Percentiles rank a stretch among this genome's conserved stretches.
Conservation (phyloP, 441 rosid species). For the Biscutella laevigata region DNA sequence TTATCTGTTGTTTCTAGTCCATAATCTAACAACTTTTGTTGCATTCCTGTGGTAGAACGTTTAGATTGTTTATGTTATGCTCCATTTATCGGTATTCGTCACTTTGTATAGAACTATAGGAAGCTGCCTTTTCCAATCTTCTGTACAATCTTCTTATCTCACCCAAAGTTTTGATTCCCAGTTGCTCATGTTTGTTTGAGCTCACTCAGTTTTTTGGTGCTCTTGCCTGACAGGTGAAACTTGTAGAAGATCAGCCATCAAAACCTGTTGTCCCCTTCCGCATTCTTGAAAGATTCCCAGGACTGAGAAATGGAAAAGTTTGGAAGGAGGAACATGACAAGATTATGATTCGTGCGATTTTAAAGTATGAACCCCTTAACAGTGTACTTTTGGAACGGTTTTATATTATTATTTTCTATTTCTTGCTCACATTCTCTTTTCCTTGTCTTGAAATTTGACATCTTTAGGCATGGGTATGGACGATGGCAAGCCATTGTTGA, state of each 20-base stretch:
- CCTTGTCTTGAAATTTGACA: constrained; percentile 7
- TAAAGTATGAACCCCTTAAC: constrained; percentile 47
- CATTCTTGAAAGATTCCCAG: constrained; percentile 63
- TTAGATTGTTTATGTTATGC: neutral
- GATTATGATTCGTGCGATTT: constrained; percentile 64
- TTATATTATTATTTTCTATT: neutral
- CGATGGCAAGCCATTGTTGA: constrained; percentile 99
- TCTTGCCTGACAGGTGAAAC: constrained; percentile 45
- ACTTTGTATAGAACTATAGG: neutral
- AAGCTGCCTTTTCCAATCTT: neutral
- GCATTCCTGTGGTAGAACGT: neutral
- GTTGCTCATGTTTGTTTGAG: neutral
- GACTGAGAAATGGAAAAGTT: constrained; percentile 64
- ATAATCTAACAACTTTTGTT: neutral
- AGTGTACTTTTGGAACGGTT: constrained; percentile 1
- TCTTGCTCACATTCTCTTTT: neutral
- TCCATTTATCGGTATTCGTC: constrained; percentile 1
- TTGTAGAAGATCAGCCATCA: constrained; percentile 46
- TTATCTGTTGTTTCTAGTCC: neutral
- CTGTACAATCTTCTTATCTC: neutral
- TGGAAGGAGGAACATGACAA: constrained; percentile 95
- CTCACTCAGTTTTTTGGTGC: constrained; percentile 5
- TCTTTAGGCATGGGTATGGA: constrained; percentile 91
- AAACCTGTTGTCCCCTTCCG: constrained; percentile 53
- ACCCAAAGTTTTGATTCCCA: neutral